Conservation (phyloP, 1,139 yeast species). For the Protomyces macrosporus region DNA sequence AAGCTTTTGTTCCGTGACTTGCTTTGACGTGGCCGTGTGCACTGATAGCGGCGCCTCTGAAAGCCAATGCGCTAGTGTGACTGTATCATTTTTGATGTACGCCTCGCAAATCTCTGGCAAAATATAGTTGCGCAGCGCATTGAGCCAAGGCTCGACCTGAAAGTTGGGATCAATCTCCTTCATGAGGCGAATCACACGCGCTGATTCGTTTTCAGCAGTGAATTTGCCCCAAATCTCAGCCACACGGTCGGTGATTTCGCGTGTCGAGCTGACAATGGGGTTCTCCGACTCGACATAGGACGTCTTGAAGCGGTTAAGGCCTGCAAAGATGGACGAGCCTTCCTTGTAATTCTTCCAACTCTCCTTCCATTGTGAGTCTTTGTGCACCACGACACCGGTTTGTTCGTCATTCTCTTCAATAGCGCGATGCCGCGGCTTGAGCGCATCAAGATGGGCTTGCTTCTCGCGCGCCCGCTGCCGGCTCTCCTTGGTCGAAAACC, state of each 20-base stretch:
- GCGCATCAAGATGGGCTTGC: conserved; percentile 53
- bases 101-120: conserved; percentile 96
- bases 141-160: conserved; percentile 71
- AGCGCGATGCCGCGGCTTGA: conserved; percentile 51
- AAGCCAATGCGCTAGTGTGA: conserved; percentile 79
- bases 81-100: conserved; percentile 84
- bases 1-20: conserved; percentile 83
- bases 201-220: conserved; percentile 94
- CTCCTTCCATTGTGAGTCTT: conserved; percentile 64
- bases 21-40: conserved; percentile 90
- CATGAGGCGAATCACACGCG: conserved; percentile 80
- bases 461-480: conserved; percentile 62
- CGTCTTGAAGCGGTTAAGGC: conserved; percentile 56
- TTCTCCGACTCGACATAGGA: conserved; percentile 86
- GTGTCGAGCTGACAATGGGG: conserved; percentile 73
- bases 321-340: conserved; percentile 65
- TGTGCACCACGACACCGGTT: conserved; percentile 72
- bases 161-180: conserved; percentile 87
- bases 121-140: conserved; percentile 82
- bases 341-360: conserved; percentile 60
- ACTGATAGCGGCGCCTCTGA: conserved; percentile 96
- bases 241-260: conserved; percentile 74
- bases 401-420: conserved; percentile 81
- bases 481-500: conserved; percentile 79
- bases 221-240: conserved; percentile 52